Evolutionary conservation across 108 stramenopile species (phyloP).

Genomic region (Cyclotella choctawhatcheeana): DNA sequence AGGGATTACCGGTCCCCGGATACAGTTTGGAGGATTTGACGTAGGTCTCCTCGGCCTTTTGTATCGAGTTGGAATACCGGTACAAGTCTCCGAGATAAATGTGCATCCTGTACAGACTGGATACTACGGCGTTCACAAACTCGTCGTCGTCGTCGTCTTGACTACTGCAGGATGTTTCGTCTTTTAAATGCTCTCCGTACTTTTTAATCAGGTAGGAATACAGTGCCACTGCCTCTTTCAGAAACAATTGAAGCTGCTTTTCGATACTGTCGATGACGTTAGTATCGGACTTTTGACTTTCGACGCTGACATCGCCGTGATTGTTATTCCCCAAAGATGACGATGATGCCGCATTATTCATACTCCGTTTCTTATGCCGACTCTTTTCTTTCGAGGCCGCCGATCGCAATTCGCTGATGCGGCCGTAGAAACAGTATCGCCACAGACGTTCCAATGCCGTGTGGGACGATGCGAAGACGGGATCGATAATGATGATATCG

Average conservation of each 20-base stretch:
- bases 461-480: conserved; percentile 41
- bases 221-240: conserved; percentile 69
- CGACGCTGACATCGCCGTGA: too few species aligned
- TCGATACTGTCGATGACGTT: conserved; percentile 33
- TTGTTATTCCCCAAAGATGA: too few species aligned
- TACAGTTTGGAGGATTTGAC: conserved; percentile 57
- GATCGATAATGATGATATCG: conserved; percentile 71
- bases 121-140: conserved; percentile 53
- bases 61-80: conserved; percentile 59
- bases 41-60: conserved; percentile 67
- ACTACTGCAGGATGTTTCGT: conserved; percentile 8
- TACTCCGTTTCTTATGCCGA: conserved; percentile 38
- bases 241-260: conserved; percentile 51
- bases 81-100: conserved; percentile 79
- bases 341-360: too few species aligned
- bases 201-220: conserved; percentile 69
- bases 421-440: conserved; percentile 78
- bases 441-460: conserved; percentile 69
- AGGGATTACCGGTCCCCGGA: conserved; percentile 80
- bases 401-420: conserved; percentile 57
- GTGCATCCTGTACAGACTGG: conserved; percentile 55
- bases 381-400: conserved; percentile 57
- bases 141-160: conserved; percentile 33
- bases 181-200: conserved; percentile 50
- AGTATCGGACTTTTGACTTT: too few species aligned